Evolutionary conservation across 495 filamentous ascomycete genomes (phyloP).

Genomic region (Geoglossum glabrum): DNA sequence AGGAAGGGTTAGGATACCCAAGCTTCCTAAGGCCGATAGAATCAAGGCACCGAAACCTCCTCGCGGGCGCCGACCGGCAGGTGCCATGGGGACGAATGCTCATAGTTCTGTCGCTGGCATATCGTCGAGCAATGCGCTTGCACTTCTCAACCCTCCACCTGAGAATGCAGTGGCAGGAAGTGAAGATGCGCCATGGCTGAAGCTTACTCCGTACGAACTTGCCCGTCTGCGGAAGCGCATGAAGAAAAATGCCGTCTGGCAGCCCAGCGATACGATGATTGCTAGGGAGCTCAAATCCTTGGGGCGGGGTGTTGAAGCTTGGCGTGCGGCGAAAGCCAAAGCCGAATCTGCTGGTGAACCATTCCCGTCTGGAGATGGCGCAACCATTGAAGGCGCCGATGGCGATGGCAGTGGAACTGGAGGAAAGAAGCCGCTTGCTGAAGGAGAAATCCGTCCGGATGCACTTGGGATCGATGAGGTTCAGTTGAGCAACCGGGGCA

Average conservation of each 20-base stretch:
- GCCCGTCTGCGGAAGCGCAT: slow-evolving; percentile 80
- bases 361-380: slow-evolving; percentile 31
- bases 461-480: slow-evolving; percentile 28
- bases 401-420: slow-evolving; percentile 12
- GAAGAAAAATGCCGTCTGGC: slow-evolving; percentile 98
- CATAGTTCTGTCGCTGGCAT: slow-evolving; percentile 37
- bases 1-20: slow-evolving; percentile 12
- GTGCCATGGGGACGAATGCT: slow-evolving; percentile 32
- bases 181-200: slow-evolving; percentile 68
- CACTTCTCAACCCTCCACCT: slow-evolving; percentile 57
- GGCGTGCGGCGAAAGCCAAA: slow-evolving; percentile 43
- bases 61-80: slow-evolving; percentile 22
- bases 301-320: slow-evolving; percentile 59
- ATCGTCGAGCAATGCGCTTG: slow-evolving; percentile 66
- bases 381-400: slow-evolving; percentile 20
- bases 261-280: slow-evolving; percentile 91
- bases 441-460: slow-evolving; percentile 29
- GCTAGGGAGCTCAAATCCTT: slow-evolving; percentile 60
- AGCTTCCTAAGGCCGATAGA: slow-evolving; percentile 15
- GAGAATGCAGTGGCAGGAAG: slow-evolving; percentile 54
- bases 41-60: slow-evolving; percentile 23
- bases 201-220: slow-evolving; percentile 80
- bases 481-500: slow-evolving; percentile 58
- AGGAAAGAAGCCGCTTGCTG: slow-evolving; percentile 25
- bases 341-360: slow-evolving; percentile 45